Percentiles rank a stretch among this genome's conserved stretches.
Conservation (phyloP, 1,139 yeast genomes). For the Taphrina deformans region DNA sequence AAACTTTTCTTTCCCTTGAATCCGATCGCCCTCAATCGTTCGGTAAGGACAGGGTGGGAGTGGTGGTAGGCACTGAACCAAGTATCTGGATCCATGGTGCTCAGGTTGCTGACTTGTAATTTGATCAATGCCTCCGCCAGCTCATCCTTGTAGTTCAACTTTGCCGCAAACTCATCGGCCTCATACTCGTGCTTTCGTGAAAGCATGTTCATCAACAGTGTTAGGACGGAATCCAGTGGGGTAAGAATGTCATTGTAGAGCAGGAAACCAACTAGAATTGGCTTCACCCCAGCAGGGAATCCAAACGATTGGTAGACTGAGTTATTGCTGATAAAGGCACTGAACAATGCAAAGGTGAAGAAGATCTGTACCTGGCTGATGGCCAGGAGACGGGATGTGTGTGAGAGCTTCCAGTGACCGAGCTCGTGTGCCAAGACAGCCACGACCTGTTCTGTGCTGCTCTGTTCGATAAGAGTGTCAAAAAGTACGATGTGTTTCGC, state of each 20-base stretch:
- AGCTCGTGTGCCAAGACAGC: slow-evolving; percentile 96
- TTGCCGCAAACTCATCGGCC: slow-evolving; percentile 69
- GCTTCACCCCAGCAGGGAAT: slow-evolving; percentile 53
- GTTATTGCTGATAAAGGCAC: slow-evolving; percentile 73
- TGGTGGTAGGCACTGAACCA: slow-evolving; percentile 84
- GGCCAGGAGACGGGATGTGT: slow-evolving; percentile 68
- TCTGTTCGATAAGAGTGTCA: slow-evolving; percentile 83
- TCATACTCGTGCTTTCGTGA: slow-evolving; percentile 87
- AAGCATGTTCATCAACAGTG: slow-evolving; percentile 65
- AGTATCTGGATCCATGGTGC: slow-evolving; percentile 84
- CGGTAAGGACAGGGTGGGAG: slow-evolving; percentile 87
- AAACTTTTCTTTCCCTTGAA: slow-evolving; percentile 39
- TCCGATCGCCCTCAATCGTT: slow-evolving; percentile 71
- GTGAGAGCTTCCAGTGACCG: slow-evolving; percentile 94
- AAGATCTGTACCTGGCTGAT: slow-evolving; percentile 66
- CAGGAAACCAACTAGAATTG: slow-evolving; percentile 76
- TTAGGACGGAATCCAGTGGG: slow-evolving; percentile 70
- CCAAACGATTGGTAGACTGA: slow-evolving; percentile 81
- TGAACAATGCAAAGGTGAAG: slow-evolving; percentile 66
- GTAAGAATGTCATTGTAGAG: slow-evolving; percentile 63
- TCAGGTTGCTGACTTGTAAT: slow-evolving; percentile 74
- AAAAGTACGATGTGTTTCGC: slow-evolving; percentile 89
- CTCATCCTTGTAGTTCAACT: slow-evolving; percentile 67
- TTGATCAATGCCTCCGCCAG: slow-evolving; percentile 72
- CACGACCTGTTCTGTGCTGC: slow-evolving; percentile 74